These are phyloP conservation scores for Pichia sp. DNA, from an alignment of 1,139 yeast species.

Conservation along the genomic window DNA sequence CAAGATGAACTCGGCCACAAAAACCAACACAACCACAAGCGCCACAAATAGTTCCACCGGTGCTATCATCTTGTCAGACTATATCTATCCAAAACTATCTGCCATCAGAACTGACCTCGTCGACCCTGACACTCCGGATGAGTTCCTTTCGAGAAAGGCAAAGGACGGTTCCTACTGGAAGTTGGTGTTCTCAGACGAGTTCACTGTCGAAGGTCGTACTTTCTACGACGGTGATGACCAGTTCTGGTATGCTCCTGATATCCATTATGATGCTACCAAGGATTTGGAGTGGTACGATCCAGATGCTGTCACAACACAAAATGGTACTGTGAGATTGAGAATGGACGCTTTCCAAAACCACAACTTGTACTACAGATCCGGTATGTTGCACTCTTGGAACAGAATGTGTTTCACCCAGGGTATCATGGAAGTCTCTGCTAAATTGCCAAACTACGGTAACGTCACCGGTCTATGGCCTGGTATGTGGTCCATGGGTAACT, in stretches of 20 bases:
- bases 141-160: conserved; percentile 38
- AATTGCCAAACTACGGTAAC: conserved; percentile 52
- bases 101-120: conserved; percentile 48
- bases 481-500: conserved; percentile 60
- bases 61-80: conserved; percentile 39
- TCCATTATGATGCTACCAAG: conserved; percentile 55
- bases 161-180: conserved; percentile 48
- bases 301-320: conserved; percentile 51
- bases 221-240: conserved; percentile 63
- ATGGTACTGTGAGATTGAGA: conserved; percentile 47
- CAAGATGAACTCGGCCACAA: too few relatives aligned
- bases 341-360: conserved; percentile 59
- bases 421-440: conserved; percentile 46
- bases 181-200: conserved; percentile 57
- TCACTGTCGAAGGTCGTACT: conserved; percentile 57
- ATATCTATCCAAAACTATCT: conserved; percentile 47
- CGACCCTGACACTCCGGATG: conserved; percentile 55
- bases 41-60: conserved; percentile 22
- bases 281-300: conserved; percentile 70
- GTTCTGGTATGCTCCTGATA: conserved; percentile 55
- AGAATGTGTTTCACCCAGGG: conserved; percentile 60
- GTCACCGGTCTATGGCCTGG: conserved; percentile 63
- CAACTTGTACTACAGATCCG: conserved; percentile 53
- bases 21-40: conserved; percentile 17
- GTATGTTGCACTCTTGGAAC: conserved; percentile 62